Evolutionary conservation across 2,329 filamentous ascomycete species (phyloP), one percentile per base, ranked within the genome.

Genomic region (Phyllosticta capitalensis): DNA sequence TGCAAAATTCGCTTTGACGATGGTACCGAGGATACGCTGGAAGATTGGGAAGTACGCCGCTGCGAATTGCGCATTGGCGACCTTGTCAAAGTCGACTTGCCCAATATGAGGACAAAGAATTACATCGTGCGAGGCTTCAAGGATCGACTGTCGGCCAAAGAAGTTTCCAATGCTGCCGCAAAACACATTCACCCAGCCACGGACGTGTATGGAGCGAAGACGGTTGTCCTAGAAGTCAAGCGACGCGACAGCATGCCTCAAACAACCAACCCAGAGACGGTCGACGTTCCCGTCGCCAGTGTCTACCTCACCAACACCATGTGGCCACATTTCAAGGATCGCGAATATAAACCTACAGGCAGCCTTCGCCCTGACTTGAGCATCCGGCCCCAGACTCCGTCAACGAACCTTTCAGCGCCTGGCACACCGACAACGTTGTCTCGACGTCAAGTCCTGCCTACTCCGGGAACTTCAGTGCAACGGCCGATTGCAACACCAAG

Each of bases 1-100:
- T 78, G 79, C 64, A 68, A 72, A 14, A 65, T 80, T 22, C 72
- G 73, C n/a, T 81, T 76, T 56, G 78, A 80, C 62, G 78, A 80
- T 61, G 74, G 71, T 12, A 77, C 74, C 4, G 66, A 69, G 14
- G 72, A 72, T 0, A 74, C 74, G 22, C 59, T 79, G 1, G 75
- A 78, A 7, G 54, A 65, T 4, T 62, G 66, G 7, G 68, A 75
- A 28, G 70, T 79, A 2, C 68, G 73, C 17, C 65, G 70, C 17
- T 68, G 80, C 3, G 73, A 78, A n/a, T 66, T 81, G 10, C 71
- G 67, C 5, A 52, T 68, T 30, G 76, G 74, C 5, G 78, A 81
- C 61, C 66, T 71, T 9, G 72, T 80, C 64, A 80, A 78, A 61
- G 73, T 81, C 7, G 76, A 80, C 60, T 61, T 73, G 26, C 58